Conservation (phyloP, 257 asterid genomes). For the Solanum arcanum region DNA sequence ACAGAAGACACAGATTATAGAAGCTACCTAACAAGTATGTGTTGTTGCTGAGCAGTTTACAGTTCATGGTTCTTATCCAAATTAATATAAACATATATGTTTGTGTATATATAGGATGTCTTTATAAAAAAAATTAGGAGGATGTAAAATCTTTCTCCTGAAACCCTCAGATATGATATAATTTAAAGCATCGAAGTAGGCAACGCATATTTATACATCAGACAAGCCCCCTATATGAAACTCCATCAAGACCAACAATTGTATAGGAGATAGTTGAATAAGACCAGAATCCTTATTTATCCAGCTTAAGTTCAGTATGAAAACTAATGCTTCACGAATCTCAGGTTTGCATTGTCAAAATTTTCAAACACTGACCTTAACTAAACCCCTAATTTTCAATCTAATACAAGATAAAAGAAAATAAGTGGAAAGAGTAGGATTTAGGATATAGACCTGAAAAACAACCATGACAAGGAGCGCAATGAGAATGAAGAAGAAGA, state of each 20-base stretch:
- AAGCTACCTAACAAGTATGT: neutral
- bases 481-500: conserved; percentile 67
- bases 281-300: neutral
- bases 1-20: neutral
- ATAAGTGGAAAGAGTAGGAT: neutral
- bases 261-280: neutral
- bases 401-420: neutral
- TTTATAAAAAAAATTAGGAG: neutral
- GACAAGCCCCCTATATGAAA: neutral
- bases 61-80: neutral
- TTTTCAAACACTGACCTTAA: neutral
- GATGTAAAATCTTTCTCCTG: neutral
- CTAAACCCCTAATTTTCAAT: neutral
- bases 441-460: conserved; percentile 48
- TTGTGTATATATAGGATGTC: neutral
- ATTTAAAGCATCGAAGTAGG: neutral
- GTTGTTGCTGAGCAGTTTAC: neutral
- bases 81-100: neutral
- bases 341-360: neutral
- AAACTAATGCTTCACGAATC: neutral
- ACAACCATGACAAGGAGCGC: conserved; percentile 56
- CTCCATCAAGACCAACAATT: neutral
- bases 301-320: neutral
- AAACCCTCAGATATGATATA: neutral
- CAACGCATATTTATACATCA: neutral